Evolutionary conservation across 345 rosid genomes (phyloP), one percentile per base, ranked within the genome.

Genomic region (Citrus inodora): DNA sequence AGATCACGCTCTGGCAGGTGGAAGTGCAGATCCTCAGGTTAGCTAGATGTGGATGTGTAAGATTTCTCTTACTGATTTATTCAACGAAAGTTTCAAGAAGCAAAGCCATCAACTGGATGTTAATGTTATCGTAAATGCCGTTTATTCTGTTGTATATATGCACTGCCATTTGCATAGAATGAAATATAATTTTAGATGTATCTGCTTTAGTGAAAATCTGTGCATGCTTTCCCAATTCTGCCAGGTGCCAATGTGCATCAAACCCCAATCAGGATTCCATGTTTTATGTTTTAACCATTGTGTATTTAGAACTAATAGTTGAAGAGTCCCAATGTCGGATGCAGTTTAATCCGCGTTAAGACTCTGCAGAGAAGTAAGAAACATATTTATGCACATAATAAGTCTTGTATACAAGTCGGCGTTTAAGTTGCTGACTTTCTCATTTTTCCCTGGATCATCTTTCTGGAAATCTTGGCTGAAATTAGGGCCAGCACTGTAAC

Each of bases 401-500:
- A 56, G 17, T 21, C 25, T 71, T n/a, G 14, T 53, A 30, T 21
- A n/a, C 16, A 55, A 30, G 63, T 33, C 17, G 16, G 19, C 33
- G 5, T 35, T 71, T 10, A 71, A 16, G 21, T 9, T 33, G 28
- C 21, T 3, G 71, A 22, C 11, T 3, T 67, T 37, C 48, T 51
- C 0, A 17, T 22, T 62, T 24, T 59, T 58, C 77, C 67, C 75
- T 79, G 69, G 67, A 90, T 69, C 77, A 89, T 83, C 85, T 92
- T 87, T 73, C 89, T 87, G 24, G 96, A 92, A 79, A 91, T 89
- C 87, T 92, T 93, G 30, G 87, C 92, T 53, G 89, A 75, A 79
- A 92, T 80, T 58, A 93, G 84, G 61, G 97, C 91, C 16, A 88
- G 35, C 40, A 93, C 84, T 1, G 97, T 91, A 13, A 86, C 86